These are phyloP conservation scores for Vigna mungo DNA, from an alignment of 306 rosid species.

Conservation along the genomic window DNA sequence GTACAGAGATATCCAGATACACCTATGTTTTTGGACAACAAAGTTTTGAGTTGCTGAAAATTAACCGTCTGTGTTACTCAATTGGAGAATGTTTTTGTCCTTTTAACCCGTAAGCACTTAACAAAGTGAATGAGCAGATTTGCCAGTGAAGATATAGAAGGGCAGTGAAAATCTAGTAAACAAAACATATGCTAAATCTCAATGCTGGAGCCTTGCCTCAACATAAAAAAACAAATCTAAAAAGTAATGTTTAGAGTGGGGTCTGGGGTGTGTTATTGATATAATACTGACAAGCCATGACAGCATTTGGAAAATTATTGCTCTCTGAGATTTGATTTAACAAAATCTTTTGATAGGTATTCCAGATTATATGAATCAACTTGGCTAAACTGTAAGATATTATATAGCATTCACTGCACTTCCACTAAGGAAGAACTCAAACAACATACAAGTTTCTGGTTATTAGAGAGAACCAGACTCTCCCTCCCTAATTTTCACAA, in stretches of 20 bases:
- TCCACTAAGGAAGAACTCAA: too few species aligned
- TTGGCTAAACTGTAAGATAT: too few species aligned
- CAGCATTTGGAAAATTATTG: background rate
- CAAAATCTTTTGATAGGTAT: too few species aligned
- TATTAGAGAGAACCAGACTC: too few species aligned
- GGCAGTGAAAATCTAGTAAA: slow-evolving; percentile 18
- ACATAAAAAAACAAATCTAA: background rate
- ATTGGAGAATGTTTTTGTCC: slow-evolving; percentile 24
- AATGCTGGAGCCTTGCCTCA: slow-evolving; percentile 19
- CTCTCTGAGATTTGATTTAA: slow-evolving; percentile 1
- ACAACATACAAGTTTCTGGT: too few species aligned
- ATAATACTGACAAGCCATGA: slow-evolving; percentile 19
- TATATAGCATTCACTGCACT: too few species aligned
- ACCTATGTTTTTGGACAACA: background rate
- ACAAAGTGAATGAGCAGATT: slow-evolving; percentile 29
- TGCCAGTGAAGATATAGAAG: slow-evolving; percentile 22
- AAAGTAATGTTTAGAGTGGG: background rate
- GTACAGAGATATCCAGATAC: slow-evolving; percentile 22
- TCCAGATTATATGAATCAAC: too few species aligned
- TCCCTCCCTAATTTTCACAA: too few species aligned
- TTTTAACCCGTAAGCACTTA: slow-evolving; percentile 35
- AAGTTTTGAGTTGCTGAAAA: slow-evolving; percentile 12
- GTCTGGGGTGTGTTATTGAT: background rate
- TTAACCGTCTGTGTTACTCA: background rate
- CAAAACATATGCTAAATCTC: slow-evolving; percentile 12